These are phyloP conservation scores for Diaporthe batatas DNA, from an alignment of 2,329 filamentous ascomycete species.

Conservation along the genomic window DNA sequence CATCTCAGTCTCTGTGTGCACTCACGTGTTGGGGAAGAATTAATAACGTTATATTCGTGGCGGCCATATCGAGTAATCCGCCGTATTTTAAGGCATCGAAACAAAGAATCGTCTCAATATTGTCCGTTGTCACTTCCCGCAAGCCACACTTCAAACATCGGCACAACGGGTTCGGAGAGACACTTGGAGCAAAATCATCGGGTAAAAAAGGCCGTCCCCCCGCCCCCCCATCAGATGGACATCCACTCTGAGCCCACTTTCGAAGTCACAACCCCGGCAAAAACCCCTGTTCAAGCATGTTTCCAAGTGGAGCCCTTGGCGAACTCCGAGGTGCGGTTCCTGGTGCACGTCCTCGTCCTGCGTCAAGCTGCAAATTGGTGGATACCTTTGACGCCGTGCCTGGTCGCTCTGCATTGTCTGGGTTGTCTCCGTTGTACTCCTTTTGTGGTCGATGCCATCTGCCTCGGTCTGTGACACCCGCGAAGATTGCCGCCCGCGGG, in stretches of 20 bases:
- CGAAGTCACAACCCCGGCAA: neutral
- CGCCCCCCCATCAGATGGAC: constrained; percentile 6
- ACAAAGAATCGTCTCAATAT: constrained; percentile 32
- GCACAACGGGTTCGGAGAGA: constrained; percentile 26
- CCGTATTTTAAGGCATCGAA: constrained; percentile 17
- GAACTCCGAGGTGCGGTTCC: constrained; percentile 28
- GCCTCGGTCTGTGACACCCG: constrained; percentile 19
- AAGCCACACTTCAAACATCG: constrained; percentile 33
- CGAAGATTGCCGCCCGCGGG: constrained; percentile 8
- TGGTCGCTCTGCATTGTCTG: neutral
- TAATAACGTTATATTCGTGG: neutral
- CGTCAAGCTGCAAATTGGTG: constrained; percentile 10
- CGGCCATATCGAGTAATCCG: constrained; percentile 6
- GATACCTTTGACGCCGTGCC: neutral
- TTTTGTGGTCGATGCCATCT: neutral
- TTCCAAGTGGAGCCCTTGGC: constrained; percentile 25
- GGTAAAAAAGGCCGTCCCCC: neutral
- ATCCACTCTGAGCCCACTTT: constrained; percentile 7
- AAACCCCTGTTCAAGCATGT: constrained; percentile 17
- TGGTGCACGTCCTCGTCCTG: constrained; percentile 23
- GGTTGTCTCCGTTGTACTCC: neutral
- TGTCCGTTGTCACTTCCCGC: constrained; percentile 32
- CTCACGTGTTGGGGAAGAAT: neutral
- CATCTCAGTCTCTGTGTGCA: neutral
- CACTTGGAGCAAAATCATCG: constrained; percentile 13